These are phyloP conservation scores for Podospora australis DNA, from an alignment of 495 filamentous ascomycete genomes.

Conservation along the genomic window DNA sequence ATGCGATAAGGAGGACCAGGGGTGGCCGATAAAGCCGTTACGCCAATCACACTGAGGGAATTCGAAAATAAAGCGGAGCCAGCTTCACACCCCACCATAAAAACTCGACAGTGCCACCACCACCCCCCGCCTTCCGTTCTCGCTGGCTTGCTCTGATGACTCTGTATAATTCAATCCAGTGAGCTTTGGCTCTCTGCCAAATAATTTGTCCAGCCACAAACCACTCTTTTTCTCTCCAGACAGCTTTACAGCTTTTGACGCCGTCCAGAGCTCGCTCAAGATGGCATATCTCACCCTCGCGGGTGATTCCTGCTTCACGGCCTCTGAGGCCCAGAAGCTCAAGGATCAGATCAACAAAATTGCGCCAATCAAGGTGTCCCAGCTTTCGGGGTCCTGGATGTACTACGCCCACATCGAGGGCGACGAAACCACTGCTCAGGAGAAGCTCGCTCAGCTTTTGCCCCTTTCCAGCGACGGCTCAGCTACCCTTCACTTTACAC, in stretches of 20 bases:
- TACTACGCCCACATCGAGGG: slow-evolving; percentile 45
- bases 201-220: slow-evolving; percentile 1
- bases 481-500: slow-evolving; percentile 15
- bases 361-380: slow-evolving; percentile 33
- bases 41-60: background rate
- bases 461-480: slow-evolving; percentile 26
- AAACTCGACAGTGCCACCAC: slow-evolving; percentile 11
- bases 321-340: slow-evolving; percentile 44
- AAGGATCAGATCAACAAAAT: slow-evolving; percentile 40
- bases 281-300: slow-evolving; percentile 30
- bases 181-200: slow-evolving; percentile 20
- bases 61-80: background rate
- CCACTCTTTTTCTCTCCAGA: background rate
- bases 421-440: slow-evolving; percentile 22
- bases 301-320: slow-evolving; percentile 48
- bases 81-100: slow-evolving; percentile 8
- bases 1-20: background rate
- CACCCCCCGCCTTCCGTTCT: slow-evolving; percentile 15
- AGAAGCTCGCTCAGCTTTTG: slow-evolving; percentile 37
- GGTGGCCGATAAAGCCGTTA: background rate
- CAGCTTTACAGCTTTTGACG: background rate
- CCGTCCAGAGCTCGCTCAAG: slow-evolving; percentile 4
- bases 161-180: slow-evolving; percentile 3
- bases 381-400: slow-evolving; percentile 43
- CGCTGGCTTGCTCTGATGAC: slow-evolving; percentile 9